Base-by-base conservation (phyloP, 129 eudicot genomes). In the Lactuca sativa region DNA sequence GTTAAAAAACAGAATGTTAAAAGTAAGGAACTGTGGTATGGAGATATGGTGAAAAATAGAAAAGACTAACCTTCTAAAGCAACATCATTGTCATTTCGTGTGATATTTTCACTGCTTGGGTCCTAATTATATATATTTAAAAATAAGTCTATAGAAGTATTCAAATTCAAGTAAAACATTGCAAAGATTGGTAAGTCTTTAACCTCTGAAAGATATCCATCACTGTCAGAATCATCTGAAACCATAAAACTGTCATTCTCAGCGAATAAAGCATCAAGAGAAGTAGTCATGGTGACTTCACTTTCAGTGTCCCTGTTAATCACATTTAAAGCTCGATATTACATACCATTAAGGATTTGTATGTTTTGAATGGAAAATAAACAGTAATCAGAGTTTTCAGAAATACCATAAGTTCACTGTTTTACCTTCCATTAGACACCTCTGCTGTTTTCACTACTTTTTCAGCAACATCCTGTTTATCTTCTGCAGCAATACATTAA, bases 201-300 rank as follows among this genome's bases (percentile, higher is more conserved):
- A 67, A 95, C 99, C 99, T 95, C 99, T 43, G 95, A 90, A 57
- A 95, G 96, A 84, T 75, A 87, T 56, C 99, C 99, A 66, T 95
- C 99, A 85, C 96, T 95, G 56, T 87, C 97, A 49, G 99, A 95
- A 70, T 72, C 84, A 65, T 82, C 86, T 32, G 65, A 74, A 69
- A 70, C 69, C 64, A 74, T 80, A 58, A 79, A 82, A 71, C 61
- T 62, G 54, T 80, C 95, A 81, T 88, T 87, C 71, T 82, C 92
- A 7, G 75, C 52, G 57, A 88, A 83, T 58, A 82, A 63, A 30
- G 81, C 85, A 74, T 90, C 91, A 76, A 90, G 85, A 80, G 97
- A 83, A 43, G 68, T 59, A 70, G 57, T 77, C 70, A 56, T 60
- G 55, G 79, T 30, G 64, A 69, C 86, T 63, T 84, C 96, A 56